Percentiles rank a stretch among this genome's conserved stretches.
These are phyloP conservation scores for Physcomitrellopsis africana DNA, from an alignment of 225 moss, liverwort and hornwort species.

Conservation along the genomic window DNA sequence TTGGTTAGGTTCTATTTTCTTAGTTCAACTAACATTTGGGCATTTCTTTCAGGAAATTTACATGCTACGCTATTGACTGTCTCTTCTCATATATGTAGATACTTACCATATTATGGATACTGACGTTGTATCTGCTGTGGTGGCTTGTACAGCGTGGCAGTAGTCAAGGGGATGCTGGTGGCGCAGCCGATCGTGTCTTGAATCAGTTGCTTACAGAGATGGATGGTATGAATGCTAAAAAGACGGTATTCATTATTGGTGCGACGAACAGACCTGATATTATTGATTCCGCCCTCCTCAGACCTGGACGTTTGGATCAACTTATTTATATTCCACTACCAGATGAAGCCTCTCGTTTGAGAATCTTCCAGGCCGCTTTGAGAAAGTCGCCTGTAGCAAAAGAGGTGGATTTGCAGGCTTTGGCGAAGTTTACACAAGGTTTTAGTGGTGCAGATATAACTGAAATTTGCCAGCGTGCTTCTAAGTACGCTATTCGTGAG, in stretches of 20 bases:
- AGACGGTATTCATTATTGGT: slow-evolving; percentile 94
- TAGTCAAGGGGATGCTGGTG: slow-evolving; percentile 88
- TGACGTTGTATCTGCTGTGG: not conserved
- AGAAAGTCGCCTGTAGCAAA: slow-evolving; percentile 86
- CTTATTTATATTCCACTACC: slow-evolving; percentile 91
- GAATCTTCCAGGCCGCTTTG: slow-evolving; percentile 86
- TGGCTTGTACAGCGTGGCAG: slow-evolving; percentile 75
- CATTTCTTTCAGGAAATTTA: no score
- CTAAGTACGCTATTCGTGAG: slow-evolving; percentile 88
- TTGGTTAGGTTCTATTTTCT: not conserved
- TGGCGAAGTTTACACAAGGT: slow-evolving; percentile 90
- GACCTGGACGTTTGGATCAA: slow-evolving; percentile 91
- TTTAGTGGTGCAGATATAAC: slow-evolving; percentile 98
- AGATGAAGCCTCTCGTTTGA: slow-evolving; percentile 80
- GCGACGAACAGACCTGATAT: slow-evolving; percentile 97
- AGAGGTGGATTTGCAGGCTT: slow-evolving; percentile 86
- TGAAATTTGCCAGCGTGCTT: slow-evolving; percentile 90
- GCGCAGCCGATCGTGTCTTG: slow-evolving; percentile 94
- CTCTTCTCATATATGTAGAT: no score
- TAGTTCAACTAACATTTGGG: not conserved
- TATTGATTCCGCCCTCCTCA: slow-evolving; percentile 79
- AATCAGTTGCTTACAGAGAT: slow-evolving; percentile 93
- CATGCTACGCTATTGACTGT: no score
- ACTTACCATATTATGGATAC: not conserved
- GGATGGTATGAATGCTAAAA: slow-evolving; percentile 99